A percentile compares a stretch with the other conserved stretches of the same genome.
Evolutionary conservation across 495 filamentous ascomycete genomes (phyloP).

Genomic region (Friedmanniomyces endolithicus): DNA sequence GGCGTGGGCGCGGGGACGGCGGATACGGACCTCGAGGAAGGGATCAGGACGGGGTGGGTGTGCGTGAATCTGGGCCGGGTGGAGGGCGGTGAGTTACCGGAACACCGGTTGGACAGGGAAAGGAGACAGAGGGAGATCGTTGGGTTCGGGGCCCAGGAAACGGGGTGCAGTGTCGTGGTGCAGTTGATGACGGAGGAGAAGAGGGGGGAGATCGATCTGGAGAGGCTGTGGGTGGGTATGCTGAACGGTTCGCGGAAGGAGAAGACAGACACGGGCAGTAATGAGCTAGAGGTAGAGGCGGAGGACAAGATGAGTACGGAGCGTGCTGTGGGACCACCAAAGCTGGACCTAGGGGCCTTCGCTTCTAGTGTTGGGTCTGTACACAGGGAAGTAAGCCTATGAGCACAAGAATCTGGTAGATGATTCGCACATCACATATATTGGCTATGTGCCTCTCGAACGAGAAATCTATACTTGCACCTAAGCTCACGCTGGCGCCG

Average conservation of each 20-base stretch:
- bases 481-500: too few species aligned
- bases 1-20: conserved; percentile 39
- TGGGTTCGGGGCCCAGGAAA: conserved; percentile 57
- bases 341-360: background rate
- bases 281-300: background rate
- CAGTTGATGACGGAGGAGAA: conserved; percentile 85
- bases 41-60: conserved; percentile 84
- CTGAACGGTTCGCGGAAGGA: conserved; percentile 35
- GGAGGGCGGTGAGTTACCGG: conserved; percentile 37
- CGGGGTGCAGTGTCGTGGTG: conserved; percentile 59
- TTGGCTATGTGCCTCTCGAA: too few species aligned
- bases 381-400: background rate
- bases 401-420: background rate
- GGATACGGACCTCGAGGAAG: conserved; percentile 51
- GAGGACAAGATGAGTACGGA: background rate
- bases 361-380: background rate
- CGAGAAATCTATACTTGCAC: too few species aligned
- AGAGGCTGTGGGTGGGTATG: conserved; percentile 58
- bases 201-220: conserved; percentile 69
- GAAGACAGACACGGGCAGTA: conserved; percentile 9
- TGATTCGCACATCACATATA: background rate
- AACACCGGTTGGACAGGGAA: conserved; percentile 28
- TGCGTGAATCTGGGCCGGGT: conserved; percentile 79
- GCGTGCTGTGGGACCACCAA: background rate
- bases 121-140: conserved; percentile 39